Percentiles rank a stretch among this genome's conserved stretches.
phyloP scores from a whole-genome alignment of 2,329 filamentous ascomycete species.

The Epichloe amarillans region DNA sequence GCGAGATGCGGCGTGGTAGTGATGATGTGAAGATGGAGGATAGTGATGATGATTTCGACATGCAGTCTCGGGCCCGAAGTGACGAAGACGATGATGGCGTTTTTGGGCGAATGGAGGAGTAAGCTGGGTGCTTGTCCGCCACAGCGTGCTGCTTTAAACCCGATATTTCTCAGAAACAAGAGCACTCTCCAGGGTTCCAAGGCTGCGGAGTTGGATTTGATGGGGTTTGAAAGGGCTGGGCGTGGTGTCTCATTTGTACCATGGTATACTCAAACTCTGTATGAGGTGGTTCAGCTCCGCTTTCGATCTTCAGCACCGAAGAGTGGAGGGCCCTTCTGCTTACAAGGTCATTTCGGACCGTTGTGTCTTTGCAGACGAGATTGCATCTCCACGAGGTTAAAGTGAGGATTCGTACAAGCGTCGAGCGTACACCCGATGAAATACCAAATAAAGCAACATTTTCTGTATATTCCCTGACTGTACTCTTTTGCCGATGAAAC shows the following conservation, averaged over 20 bases:
- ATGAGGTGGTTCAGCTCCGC: constrained; percentile 49
- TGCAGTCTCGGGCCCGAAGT: constrained; percentile 47
- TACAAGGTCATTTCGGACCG: constrained; percentile 10
- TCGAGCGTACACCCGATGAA: constrained; percentile 44
- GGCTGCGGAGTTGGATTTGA: constrained; percentile 21
- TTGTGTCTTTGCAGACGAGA: constrained; percentile 18
- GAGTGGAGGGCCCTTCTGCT: constrained; percentile 39
- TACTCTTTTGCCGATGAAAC: neutral
- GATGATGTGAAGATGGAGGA: constrained; percentile 57
- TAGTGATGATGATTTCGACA: constrained; percentile 54
- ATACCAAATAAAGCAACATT: constrained; percentile 18
- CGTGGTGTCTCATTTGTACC: constrained; percentile 36
- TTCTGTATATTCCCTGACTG: neutral
- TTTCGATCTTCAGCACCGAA: constrained; percentile 52
- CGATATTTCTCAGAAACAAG: neutral
- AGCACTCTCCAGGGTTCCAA: constrained; percentile 6
- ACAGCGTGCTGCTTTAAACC: neutral
- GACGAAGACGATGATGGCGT: constrained; percentile 92
- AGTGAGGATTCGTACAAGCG: constrained; percentile 50
- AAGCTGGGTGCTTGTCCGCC: constrained; percentile 14
- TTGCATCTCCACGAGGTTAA: constrained; percentile 54
- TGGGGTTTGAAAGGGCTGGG: constrained; percentile 17
- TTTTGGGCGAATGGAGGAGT: constrained; percentile 94
- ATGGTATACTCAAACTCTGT: constrained; percentile 27
- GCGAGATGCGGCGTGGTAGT: constrained; percentile 34